Percentiles rank a stretch among this genome's conserved stretches.
Conservation (phyloP, 2,329 filamentous ascomycete species). For the Aphanoascus verrucosus region DNA sequence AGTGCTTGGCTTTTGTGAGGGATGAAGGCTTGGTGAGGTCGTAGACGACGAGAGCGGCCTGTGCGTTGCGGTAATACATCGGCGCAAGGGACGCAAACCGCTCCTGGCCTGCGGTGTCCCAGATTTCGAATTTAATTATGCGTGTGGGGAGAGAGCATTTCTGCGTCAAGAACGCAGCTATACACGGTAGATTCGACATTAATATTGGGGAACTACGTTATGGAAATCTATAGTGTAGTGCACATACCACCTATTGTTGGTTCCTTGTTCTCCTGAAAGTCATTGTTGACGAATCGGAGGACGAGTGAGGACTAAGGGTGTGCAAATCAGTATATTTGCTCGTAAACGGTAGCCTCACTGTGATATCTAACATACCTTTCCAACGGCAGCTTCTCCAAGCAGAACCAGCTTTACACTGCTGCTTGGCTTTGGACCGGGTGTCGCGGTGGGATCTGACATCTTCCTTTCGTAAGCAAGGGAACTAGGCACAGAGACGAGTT, state of each 20-base stretch:
- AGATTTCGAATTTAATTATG: slow-evolving; percentile 84
- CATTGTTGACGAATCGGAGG: slow-evolving; percentile 96
- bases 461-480: neutral
- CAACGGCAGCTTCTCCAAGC: slow-evolving; percentile 91
- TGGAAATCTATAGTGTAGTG: too few species aligned
- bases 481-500: neutral
- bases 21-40: slow-evolving; percentile 88
- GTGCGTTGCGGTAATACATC: slow-evolving; percentile 99
- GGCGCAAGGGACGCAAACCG: slow-evolving; percentile 97
- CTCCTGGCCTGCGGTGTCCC: slow-evolving; percentile 97
- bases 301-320: slow-evolving; percentile 75
- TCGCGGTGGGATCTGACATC: slow-evolving; percentile 63
- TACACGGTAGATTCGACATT: slow-evolving; percentile 2
- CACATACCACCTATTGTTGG: slow-evolving; percentile 85
- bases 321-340: slow-evolving; percentile 4
- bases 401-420: slow-evolving; percentile 99
- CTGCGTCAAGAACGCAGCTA: slow-evolving; percentile 94
- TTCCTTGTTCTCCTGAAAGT: slow-evolving; percentile 99
- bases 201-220: neutral
- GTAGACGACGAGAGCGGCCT: slow-evolving; percentile 98
- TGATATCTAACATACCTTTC: slow-evolving; percentile 59
- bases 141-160: slow-evolving; percentile 93
- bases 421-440: slow-evolving; percentile 73
- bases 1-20: slow-evolving; percentile 95
- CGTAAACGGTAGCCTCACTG: neutral